Evolutionary conservation across 1,284 basidiomycete species (phyloP), one percentile per base, ranked within the genome.

Genomic region (Leccinum ponderosum): DNA sequence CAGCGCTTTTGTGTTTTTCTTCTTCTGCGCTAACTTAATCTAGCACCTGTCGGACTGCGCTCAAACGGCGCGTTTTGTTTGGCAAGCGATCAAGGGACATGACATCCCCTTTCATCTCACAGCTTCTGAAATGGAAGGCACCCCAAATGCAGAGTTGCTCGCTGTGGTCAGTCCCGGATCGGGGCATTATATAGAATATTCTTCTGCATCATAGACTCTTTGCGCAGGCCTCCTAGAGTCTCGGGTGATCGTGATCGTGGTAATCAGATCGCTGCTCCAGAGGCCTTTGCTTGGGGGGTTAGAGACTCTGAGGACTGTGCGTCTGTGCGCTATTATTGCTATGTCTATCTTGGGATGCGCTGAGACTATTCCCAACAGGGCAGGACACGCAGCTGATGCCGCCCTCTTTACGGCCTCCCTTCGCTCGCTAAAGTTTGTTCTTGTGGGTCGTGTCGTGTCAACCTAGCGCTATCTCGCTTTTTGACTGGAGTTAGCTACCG

Each of bases 41-140:
- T 53, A 39, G 53, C 53, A 37, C 11, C 44, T 14, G 55, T 44
- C 54, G 47, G 29, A 31, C 48, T 69, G 61, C 70, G 67, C 60
- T 64, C 71, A 75, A 73, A 65, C 67, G 47, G 65, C 72, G 74
- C 63, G 47, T 56, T 29, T 15, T 50, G 42, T 64, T 64, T 67
- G 60, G 58, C 64, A 65, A 63, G 65, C 68, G 61, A 73, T 75
- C 73, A 73, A 76, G 72, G 74, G 74, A 65, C 68, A 61, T 59
- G 55, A 14, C 56, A 63, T 70, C 63, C 64, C 68, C 60, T 68
- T 72, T 73, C 72, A 75, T 73, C 57, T 64, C 31, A 15, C 15
- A 25, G 42, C 74, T 73, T 76, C 74, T 67, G 33, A 47, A 73
- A 75, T 75, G 74, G 74, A 73, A 76, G 65, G 48, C 66, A 73